Base-by-base conservation (phyloP, 768 basidiomycete species). In the Pleurotus tuber-regium region DNA sequence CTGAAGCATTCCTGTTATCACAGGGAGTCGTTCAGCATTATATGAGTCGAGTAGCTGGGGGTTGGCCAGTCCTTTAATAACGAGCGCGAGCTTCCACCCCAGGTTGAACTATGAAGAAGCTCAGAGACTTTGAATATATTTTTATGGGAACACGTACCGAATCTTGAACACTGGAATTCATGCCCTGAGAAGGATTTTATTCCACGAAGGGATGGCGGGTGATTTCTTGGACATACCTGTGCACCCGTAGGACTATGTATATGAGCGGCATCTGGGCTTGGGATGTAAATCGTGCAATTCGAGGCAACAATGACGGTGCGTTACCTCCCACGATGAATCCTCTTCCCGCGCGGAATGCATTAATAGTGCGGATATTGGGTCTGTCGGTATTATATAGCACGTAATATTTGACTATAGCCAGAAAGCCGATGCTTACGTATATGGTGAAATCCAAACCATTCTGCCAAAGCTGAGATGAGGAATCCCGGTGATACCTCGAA, bases 301-400 rank as follows among this genome's bases (percentile, higher is more conserved):
- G 23, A 12, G 10, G 14, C 23, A 10, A 2, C 9, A 8, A 23
- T 28, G 1, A 28, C 36, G n/a, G 39, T 14, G 10, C 28, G 55
- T 50, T 50, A 73, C 77, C 78, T 49, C 78, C 79, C 30, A 60
- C 68, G 25, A 79, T 49, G 52, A 78, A 75, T 12, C 70, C 73
- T 10, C 74, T 65, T 1, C 75, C 76, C 9, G 60, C 50, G 6
- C 60, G 49, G 56, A 79, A 74, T 19, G 63, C 64, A 39, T 77
- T 57, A 1, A 65, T 71, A 73, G 75, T 75, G 11, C 79, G 66
- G 40, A 77, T 70, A 57, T 75, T 76, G 6, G 73, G 69, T 29
- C 77, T 74, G 33, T 6, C 24, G 14, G 48, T 4, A 43, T n/a
- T n/a, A n/a, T n/a, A n/a, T n/a, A n/a, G n/a, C n/a, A n/a, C n/a